Conservation (phyloP, 2,329 filamentous ascomycete species). For the Cytospora piceae region DNA sequence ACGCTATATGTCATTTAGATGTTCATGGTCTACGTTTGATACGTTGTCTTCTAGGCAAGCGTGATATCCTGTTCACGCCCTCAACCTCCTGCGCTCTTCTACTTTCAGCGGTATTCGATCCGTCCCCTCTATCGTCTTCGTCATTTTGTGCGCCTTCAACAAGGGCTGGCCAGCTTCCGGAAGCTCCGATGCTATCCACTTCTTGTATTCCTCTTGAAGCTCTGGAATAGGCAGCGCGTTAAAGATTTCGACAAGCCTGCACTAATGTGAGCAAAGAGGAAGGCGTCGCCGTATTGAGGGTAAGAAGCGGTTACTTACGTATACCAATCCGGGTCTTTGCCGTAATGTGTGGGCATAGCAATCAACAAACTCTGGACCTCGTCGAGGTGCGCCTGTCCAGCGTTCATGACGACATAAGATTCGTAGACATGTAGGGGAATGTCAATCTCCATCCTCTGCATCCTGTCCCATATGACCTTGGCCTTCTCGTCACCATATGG, state of each 20-base stretch:
- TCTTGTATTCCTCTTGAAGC: slow-evolving; percentile 23
- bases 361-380: slow-evolving; percentile 69
- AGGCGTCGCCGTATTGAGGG: background rate
- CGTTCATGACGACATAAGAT: slow-evolving; percentile 77
- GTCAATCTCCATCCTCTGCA: slow-evolving; percentile 76
- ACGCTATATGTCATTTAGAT: slow-evolving; percentile 21
- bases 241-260: slow-evolving; percentile 25
- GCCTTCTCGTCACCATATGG: slow-evolving; percentile 63
- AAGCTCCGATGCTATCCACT: slow-evolving; percentile 27
- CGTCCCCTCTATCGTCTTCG: slow-evolving; percentile 25
- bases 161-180: slow-evolving; percentile 19
- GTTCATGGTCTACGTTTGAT: background rate
- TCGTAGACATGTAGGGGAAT: slow-evolving; percentile 74
- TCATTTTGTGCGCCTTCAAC: slow-evolving; percentile 12
- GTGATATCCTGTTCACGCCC: slow-evolving; percentile 1
- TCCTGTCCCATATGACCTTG: slow-evolving; percentile 70
- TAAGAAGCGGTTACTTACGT: slow-evolving; percentile 56
- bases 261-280: slow-evolving; percentile 6
- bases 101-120: slow-evolving; percentile 23
- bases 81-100: slow-evolving; percentile 18
- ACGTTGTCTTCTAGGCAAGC: background rate
- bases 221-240: slow-evolving; percentile 24
- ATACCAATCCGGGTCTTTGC: slow-evolving; percentile 66
- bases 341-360: slow-evolving; percentile 68
- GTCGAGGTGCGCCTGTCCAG: slow-evolving; percentile 71